A percentile compares a stretch with the other conserved stretches of the same genome.
These are phyloP conservation scores for Leccinum boreale DNA, from an alignment of 768 basidiomycete genomes.

Conservation along the genomic window DNA sequence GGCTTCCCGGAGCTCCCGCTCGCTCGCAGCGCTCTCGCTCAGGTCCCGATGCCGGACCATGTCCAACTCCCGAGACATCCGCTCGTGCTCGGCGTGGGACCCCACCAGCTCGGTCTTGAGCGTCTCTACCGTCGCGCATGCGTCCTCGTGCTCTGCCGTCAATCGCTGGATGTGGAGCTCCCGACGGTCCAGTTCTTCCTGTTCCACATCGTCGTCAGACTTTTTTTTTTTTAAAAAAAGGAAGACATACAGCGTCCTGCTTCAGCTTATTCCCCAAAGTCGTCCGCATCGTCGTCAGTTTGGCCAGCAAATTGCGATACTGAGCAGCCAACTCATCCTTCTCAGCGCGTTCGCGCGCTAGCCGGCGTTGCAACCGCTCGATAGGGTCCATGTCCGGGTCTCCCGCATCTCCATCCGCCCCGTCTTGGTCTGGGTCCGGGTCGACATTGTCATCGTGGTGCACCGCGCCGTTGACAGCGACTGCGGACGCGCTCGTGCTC, in stretches of 20 bases:
- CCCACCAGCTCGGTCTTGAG: slow-evolving; percentile 76
- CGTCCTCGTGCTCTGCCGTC: slow-evolving; percentile 72
- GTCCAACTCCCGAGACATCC: slow-evolving; percentile 67
- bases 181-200: slow-evolving; percentile 98
- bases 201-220: slow-evolving; percentile 12
- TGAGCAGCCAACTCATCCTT: slow-evolving; percentile 85
- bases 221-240: too few relatives aligned
- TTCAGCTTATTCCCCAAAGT: slow-evolving; percentile 91
- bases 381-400: slow-evolving; percentile 47
- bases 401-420: neutral
- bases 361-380: slow-evolving; percentile 65
- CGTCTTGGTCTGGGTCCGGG: slow-evolving; percentile 39
- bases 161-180: slow-evolving; percentile 82
- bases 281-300: slow-evolving; percentile 89
- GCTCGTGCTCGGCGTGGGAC: slow-evolving; percentile 73
- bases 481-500: slow-evolving; percentile 17
- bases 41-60: slow-evolving; percentile 59
- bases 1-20: slow-evolving; percentile 76
- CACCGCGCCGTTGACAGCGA: slow-evolving; percentile 33
- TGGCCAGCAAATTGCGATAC: slow-evolving; percentile 82
- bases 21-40: slow-evolving; percentile 67
- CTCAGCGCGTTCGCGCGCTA: slow-evolving; percentile 75
- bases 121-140: slow-evolving; percentile 67
- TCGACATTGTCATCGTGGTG: slow-evolving; percentile 27
- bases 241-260: slow-evolving; percentile 84